Percentiles rank a stretch among this genome's conserved stretches.
These are phyloP conservation scores for Kingdonia uniflora DNA, from an alignment of 164 flowering plant genomes.

Conservation along the genomic window DNA sequence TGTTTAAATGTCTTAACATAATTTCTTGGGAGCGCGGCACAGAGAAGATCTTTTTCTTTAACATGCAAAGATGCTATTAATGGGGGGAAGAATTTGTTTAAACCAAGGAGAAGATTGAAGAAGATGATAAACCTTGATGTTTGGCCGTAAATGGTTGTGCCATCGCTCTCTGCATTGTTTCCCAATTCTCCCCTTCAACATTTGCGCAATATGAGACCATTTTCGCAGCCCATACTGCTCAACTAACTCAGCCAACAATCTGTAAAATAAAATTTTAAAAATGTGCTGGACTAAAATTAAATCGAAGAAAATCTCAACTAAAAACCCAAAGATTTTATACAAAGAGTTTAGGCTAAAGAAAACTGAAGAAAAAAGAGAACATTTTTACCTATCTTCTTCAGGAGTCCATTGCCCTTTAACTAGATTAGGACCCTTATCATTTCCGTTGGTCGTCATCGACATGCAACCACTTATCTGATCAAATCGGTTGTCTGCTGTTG, in stretches of 20 bases:
- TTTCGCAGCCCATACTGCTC: constrained; percentile 28
- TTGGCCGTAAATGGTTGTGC: constrained; percentile 44
- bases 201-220: constrained; percentile 39
- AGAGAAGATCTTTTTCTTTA: too few species aligned
- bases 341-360: too few species aligned
- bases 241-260: constrained; percentile 35
- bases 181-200: constrained; percentile 35
- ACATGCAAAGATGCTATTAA: too few species aligned
- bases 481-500: constrained; percentile 23
- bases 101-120: background rate
- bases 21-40: too few species aligned
- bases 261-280: constrained; percentile 15
- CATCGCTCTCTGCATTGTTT: constrained; percentile 51
- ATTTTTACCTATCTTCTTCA: constrained; percentile 75
- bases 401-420: constrained; percentile 78
- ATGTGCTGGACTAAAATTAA: too few species aligned
- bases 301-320: too few species aligned
- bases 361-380: background rate
- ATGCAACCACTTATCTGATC: constrained; percentile 9
- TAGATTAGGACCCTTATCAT: constrained; percentile 25
- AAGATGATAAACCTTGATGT: constrained; percentile 30
- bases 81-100: too few species aligned
- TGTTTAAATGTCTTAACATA: too few species aligned
- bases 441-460: constrained; percentile 17
- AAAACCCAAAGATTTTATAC: too few species aligned